phyloP scores from a whole-genome alignment of 208 protist species.

The Trypanosoma boissoni region DNA sequence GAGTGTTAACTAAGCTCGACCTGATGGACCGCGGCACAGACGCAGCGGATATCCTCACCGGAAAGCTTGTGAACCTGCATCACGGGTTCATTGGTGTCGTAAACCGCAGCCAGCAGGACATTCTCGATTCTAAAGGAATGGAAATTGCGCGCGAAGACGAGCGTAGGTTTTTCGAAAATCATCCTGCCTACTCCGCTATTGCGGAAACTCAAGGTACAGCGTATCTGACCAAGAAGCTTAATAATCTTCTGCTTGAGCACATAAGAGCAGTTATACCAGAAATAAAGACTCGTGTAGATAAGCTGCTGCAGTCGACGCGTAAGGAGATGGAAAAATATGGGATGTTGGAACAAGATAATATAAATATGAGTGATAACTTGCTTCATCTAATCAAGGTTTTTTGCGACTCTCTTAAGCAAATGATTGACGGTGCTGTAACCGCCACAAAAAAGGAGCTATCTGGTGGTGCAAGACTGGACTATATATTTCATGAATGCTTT shows the following conservation, averaged over 20 bases:
- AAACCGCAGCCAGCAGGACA: slow-evolving; percentile 98
- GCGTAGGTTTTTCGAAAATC: slow-evolving; percentile 91
- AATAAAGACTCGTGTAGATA: slow-evolving; percentile 90
- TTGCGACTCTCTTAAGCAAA: slow-evolving; percentile 85
- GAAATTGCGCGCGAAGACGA: slow-evolving; percentile 85
- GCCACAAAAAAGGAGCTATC: slow-evolving; percentile 92
- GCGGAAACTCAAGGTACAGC: slow-evolving; percentile 84
- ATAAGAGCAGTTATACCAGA: slow-evolving; percentile 94
- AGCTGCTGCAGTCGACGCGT: slow-evolving; percentile 78
- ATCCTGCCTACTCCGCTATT: slow-evolving; percentile 91
- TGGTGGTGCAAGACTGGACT: slow-evolving; percentile 95
- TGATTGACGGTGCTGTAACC: slow-evolving; percentile 92
- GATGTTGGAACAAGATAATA: slow-evolving; percentile 80
- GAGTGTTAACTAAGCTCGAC: slow-evolving; percentile 99
- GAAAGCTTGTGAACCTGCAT: slow-evolving; percentile 91
- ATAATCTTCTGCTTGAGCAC: slow-evolving; percentile 94
- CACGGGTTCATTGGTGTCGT: slow-evolving; percentile 98
- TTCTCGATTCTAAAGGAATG: slow-evolving; percentile 91
- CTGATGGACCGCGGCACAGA: slow-evolving; percentile 99
- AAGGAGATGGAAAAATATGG: slow-evolving; percentile 91
- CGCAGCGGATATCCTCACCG: slow-evolving; percentile 94
- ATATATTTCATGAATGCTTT: slow-evolving; percentile 96
- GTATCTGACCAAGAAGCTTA: slow-evolving; percentile 91
- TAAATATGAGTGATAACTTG: slow-evolving; percentile 80
- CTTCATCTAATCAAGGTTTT: slow-evolving; percentile 89